phyloP scores from a whole-genome alignment of 177 flowering plant species.

The Vitis hybrid region DNA sequence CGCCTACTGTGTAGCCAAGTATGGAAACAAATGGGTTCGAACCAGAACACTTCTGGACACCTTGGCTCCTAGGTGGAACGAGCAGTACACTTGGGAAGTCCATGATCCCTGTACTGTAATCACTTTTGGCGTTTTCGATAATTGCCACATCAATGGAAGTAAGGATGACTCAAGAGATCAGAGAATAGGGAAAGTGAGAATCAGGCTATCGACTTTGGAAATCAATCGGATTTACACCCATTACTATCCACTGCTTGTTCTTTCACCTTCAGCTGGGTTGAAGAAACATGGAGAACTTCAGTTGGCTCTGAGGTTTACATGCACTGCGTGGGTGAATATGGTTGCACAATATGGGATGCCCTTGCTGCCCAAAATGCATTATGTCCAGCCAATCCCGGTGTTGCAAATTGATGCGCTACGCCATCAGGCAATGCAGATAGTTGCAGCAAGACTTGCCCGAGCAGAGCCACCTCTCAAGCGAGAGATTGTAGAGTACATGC shows the following conservation, averaged over 20 bases:
- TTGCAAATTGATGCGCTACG: conserved; percentile 64
- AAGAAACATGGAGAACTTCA: conserved; percentile 86
- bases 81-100: conserved; percentile 98
- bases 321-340: conserved; percentile 88
- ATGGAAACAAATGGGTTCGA: conserved; percentile 93
- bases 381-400: conserved; percentile 68
- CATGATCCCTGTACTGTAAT: conserved; percentile 93
- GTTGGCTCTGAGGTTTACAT: conserved; percentile 77
- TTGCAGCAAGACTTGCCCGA: conserved; percentile 64
- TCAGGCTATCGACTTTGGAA: conserved; percentile 82
- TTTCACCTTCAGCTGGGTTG: conserved; percentile 52
- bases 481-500: conserved; percentile 84
- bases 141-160: conserved; percentile 57
- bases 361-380: conserved; percentile 93
- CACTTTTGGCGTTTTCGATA: conserved; percentile 88
- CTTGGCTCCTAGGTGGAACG: conserved; percentile 76
- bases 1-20: conserved; percentile 92
- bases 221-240: conserved; percentile 73
- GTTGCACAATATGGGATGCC: conserved; percentile 70
- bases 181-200: conserved; percentile 85
- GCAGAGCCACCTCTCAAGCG: conserved; percentile 87
- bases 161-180: conserved; percentile 57
- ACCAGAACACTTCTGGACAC: conserved; percentile 79
- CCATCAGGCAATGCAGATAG: conserved; percentile 76
- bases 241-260: conserved; percentile 63